phyloP scores from a whole-genome alignment of 2,329 filamentous ascomycete genomes.

The Zymoseptoria crescenta region DNA sequence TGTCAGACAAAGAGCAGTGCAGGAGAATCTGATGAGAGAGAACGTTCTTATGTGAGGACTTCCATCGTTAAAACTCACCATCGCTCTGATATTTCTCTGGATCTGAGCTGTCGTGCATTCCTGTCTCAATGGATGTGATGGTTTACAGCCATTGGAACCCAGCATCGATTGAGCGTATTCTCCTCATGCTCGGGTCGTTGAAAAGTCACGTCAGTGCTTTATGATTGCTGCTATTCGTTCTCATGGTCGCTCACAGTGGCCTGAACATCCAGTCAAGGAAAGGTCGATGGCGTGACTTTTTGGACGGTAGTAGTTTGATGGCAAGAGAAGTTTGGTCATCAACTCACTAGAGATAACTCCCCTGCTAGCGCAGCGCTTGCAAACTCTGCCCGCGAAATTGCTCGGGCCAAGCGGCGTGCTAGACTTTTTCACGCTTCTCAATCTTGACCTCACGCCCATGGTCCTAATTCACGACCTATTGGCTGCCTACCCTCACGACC shows the following conservation, averaged over 20 bases:
- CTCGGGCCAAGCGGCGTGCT: too few relatives aligned
- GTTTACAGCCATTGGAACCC: neutral
- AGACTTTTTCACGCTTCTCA: neutral
- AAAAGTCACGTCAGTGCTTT: too few relatives aligned
- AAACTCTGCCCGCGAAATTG: neutral
- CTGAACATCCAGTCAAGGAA: neutral
- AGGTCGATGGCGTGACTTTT: neutral
- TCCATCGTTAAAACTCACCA: neutral
- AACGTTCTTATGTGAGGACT: neutral
- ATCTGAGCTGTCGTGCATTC: neutral
- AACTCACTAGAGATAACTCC: too few relatives aligned
- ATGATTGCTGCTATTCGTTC: neutral
- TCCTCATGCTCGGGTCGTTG: neutral
- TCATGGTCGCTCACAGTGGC: neutral
- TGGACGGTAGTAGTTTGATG: neutral
- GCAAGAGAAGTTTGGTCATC: neutral
- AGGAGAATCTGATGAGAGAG: neutral
- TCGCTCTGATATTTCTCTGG: neutral
- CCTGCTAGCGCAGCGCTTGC: neutral
- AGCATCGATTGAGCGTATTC: neutral
- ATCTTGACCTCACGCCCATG: neutral
- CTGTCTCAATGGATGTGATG: neutral
- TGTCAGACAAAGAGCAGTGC: neutral
- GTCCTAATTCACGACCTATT: neutral
- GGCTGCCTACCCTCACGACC: neutral